A percentile compares a stretch with the other conserved stretches of the same genome.
These are phyloP conservation scores for Tetraselmis chui DNA, from an alignment of 139 green algal genomes.

Conservation along the genomic window DNA sequence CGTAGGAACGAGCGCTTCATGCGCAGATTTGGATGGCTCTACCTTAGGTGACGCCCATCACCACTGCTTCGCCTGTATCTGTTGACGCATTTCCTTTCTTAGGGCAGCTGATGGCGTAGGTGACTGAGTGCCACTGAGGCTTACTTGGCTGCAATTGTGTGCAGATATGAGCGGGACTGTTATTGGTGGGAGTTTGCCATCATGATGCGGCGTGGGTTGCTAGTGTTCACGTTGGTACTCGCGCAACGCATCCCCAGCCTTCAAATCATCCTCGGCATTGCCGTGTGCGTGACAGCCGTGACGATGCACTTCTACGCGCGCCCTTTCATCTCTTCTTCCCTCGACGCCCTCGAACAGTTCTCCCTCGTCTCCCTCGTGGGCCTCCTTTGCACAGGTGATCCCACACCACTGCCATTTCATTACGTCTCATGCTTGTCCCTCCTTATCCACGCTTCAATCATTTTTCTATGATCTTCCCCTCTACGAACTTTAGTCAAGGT, in stretches of 20 bases:
- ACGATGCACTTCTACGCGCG: conserved; percentile 3
- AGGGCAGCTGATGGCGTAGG: background rate
- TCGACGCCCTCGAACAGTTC: background rate
- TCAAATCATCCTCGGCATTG: background rate
- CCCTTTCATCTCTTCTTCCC: background rate
- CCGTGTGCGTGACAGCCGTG: background rate
- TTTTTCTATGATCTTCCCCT: no score
- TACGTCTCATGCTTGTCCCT: no score
- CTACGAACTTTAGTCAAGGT: no score
- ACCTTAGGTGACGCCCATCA: background rate
- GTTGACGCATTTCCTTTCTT: background rate
- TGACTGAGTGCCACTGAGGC: no score
- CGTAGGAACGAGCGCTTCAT: conserved; percentile 1
- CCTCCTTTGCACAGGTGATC: conserved; percentile 1
- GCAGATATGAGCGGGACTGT: background rate
- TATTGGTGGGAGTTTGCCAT: conserved; percentile 3
- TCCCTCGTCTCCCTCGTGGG: conserved; percentile 3
- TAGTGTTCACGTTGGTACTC: background rate
- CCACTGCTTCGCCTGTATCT: background rate
- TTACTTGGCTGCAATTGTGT: background rate
- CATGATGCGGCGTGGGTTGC: background rate
- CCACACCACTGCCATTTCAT: no score
- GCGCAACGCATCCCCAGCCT: background rate
- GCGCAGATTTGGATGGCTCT: background rate
- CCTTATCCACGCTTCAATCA: no score